Percentiles rank a stretch among this genome's conserved stretches.
Conservation (phyloP, 2,329 filamentous ascomycete species). For the Fusarium sp. region DNA sequence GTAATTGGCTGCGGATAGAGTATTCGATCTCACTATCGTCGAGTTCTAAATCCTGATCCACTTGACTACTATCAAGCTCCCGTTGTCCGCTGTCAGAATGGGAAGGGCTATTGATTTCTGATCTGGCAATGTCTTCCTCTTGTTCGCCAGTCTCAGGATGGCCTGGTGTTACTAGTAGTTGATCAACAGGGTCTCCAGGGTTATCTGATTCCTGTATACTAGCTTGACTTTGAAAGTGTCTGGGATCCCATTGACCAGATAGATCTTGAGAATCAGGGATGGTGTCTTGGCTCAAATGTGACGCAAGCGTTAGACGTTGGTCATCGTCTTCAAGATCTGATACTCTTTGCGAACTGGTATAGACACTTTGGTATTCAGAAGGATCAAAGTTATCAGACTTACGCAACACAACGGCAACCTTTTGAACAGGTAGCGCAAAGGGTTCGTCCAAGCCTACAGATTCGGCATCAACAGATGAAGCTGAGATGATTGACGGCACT, state of each 20-base stretch:
- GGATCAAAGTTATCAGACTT: constrained; percentile 50
- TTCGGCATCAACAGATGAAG: constrained; percentile 41
- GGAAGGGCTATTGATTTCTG: neutral
- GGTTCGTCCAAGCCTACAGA: constrained; percentile 22
- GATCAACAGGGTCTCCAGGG: neutral
- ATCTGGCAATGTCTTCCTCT: neutral
- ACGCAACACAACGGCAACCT: constrained; percentile 47
- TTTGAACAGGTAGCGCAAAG: constrained; percentile 17
- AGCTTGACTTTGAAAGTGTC: constrained; percentile 4
- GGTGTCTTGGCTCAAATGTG: constrained; percentile 50
- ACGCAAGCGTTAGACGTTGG: constrained; percentile 46
- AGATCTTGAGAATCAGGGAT: constrained; percentile 59
- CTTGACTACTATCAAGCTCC: neutral
- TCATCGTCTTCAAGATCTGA: constrained; percentile 53
- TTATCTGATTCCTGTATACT: constrained; percentile 7
- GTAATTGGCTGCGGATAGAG: neutral
- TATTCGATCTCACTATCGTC: neutral
- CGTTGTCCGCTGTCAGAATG: neutral
- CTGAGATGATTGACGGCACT: constrained; percentile 46
- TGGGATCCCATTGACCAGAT: constrained; percentile 42
- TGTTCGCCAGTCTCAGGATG: neutral
- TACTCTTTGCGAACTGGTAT: constrained; percentile 45
- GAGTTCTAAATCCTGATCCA: neutral
- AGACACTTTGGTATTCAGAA: constrained; percentile 51
- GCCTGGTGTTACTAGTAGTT: neutral